phyloP scores from a whole-genome alignment of 1,139 yeast genomes.

The Saccharomyces hybrid region DNA sequence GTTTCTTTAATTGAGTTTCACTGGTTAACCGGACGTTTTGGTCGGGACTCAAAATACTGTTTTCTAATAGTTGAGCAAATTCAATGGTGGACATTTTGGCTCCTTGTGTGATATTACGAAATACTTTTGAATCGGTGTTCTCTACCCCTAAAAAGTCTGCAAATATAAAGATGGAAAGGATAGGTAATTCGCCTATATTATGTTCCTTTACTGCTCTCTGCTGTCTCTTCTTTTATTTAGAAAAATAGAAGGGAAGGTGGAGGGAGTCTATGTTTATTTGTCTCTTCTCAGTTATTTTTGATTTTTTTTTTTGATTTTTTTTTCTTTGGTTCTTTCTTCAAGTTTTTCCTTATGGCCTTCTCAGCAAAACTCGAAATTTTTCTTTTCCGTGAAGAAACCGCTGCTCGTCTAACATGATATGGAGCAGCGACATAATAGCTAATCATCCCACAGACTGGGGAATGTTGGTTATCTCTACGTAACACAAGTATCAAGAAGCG shows the following conservation, averaged over 20 bases:
- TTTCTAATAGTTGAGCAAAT: slow-evolving; percentile 65
- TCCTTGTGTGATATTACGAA: neutral
- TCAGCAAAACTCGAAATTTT: neutral
- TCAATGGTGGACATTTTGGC: slow-evolving; percentile 36
- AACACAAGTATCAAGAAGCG: no score
- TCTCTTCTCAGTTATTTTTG: neutral
- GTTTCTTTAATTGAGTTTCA: slow-evolving; percentile 64
- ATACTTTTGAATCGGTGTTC: neutral
- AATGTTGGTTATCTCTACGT: neutral
- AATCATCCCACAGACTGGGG: neutral
- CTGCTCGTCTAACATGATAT: neutral
- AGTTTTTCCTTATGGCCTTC: neutral
- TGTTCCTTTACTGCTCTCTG: neutral
- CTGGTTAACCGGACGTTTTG: slow-evolving; percentile 69
- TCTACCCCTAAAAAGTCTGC: neutral
- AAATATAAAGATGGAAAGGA: neutral
- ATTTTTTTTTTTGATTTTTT: neutral
- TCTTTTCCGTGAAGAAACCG: neutral
- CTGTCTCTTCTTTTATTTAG: neutral
- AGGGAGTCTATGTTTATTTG: neutral
- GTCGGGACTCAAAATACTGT: slow-evolving; percentile 61
- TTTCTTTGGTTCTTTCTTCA: neutral
- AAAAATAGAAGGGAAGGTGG: neutral
- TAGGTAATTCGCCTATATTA: neutral
- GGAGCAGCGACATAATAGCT: no score